Base-by-base conservation (phyloP, 2,329 filamentous ascomycete genomes). In the Talaromyces amestolkiae region DNA sequence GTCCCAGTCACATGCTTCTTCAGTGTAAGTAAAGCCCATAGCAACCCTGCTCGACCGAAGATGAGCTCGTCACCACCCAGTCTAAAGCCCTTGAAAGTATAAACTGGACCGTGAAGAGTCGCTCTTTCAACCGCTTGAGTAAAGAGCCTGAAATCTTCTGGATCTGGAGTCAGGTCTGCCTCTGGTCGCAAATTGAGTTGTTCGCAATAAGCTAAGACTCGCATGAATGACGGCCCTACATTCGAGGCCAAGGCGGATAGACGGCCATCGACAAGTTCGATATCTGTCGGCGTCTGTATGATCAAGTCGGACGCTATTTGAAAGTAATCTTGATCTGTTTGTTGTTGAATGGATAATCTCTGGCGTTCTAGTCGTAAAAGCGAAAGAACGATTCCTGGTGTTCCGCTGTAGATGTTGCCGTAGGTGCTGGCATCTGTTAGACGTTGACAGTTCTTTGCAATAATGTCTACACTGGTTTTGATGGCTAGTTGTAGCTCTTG, bases 341-440 rank as follows among this genome's bases (percentile, higher is more conserved):
- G 33, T 13, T 69, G 66, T 1, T 53, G 64, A 17, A 79, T 59
- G 10, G 72, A 72, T 13, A 69, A 59, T 5, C 70, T 71, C 66
- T 80, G 78, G 24, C 73, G 75, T 11, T 73, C 72, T 17, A 80
- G 71, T n/a, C 78, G 76, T 13, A 79, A 70, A 58, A 78, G 77
- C 49, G 76, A 70, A 53, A 79, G 69, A 41, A 74, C 72, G 54
- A 78, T 70, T 13, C 78, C 78, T 78, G 65, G 70, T 67, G 72
- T 70, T 33, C 72, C 73, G 43, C 69, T 70, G 43, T 77, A 78
- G 19, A 77, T 68, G 54, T 75, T 68, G 47, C 70, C 77, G 62
- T 68, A 69, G 11, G 64, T 53, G 6, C 69, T 70, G 66, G 72
- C 70, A 61, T 71, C 69, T 13, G 69, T 69, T 31, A 70, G 71